Conservation (phyloP, 2,329 filamentous ascomycete species). For the Colletotrichum karsti region DNA sequence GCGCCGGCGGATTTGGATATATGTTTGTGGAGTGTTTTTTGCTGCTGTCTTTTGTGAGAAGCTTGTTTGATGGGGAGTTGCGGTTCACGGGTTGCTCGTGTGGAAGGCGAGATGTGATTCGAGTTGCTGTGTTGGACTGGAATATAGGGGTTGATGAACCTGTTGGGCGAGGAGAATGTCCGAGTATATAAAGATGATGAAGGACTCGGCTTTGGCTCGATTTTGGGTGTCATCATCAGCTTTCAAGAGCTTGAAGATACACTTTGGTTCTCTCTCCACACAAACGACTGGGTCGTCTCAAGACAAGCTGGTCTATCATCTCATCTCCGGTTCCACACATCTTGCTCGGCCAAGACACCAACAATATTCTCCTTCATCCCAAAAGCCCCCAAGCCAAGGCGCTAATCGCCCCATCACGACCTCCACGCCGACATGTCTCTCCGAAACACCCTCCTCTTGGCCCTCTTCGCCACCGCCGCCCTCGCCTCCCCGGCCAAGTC, state of each 20-base stretch:
- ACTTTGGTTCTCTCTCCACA: neutral
- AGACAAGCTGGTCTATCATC: conserved; percentile 19
- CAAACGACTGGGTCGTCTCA: conserved; percentile 15
- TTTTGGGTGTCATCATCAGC: neutral
- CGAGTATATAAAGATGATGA: conserved; percentile 10
- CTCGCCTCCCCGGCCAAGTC: conserved; percentile 9
- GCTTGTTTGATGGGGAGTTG: neutral
- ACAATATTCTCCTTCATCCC: neutral
- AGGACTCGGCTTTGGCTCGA: neutral
- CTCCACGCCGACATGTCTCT: neutral
- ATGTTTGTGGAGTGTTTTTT: neutral
- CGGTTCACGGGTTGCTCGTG: neutral
- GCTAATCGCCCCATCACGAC: neutral
- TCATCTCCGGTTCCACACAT: neutral
- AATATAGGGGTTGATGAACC: neutral
- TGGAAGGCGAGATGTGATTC: neutral
- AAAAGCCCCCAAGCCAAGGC: neutral
- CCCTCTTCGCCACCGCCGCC: neutral
- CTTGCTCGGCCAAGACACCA: conserved; percentile 6
- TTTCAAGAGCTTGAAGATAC: conserved; percentile 2
- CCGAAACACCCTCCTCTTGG: conserved; percentile 21
- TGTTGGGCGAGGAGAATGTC: neutral
- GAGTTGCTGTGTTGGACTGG: neutral
- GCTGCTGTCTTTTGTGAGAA: neutral
- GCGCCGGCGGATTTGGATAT: conserved; percentile 9